phyloP scores from a whole-genome alignment of 805 yeast species.

The Tetrapisispora arboricola region DNA sequence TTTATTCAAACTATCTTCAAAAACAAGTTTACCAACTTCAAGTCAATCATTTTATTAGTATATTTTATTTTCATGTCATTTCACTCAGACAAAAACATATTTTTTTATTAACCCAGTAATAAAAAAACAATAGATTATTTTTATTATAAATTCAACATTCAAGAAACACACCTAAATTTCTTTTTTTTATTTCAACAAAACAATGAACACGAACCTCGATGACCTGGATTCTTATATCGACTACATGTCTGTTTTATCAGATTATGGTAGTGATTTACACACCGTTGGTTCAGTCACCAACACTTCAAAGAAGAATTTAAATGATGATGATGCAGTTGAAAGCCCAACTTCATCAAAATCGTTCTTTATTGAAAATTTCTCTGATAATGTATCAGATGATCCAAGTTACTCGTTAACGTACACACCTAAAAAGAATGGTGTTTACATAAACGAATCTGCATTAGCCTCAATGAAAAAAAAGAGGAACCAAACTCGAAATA shows the following conservation, averaged over 20 bases:
- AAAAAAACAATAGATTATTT: neutral
- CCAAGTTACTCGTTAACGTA: neutral
- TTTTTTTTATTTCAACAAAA: neutral
- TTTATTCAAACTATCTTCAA: neutral
- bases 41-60: neutral
- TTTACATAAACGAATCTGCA: neutral
- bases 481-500: neutral
- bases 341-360: constrained; percentile 1
- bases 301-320: neutral
- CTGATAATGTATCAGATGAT: neutral
- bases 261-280: neutral
- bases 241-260: neutral
- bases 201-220: neutral
- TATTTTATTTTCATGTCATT: neutral
- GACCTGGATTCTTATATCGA: neutral
- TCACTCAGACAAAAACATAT: too few species aligned
- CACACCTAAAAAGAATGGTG: neutral
- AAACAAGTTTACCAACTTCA: neutral
- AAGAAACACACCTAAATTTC: neutral
- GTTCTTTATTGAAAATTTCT: constrained; percentile 1
- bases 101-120: neutral
- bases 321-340: neutral
- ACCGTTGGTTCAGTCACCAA: neutral
- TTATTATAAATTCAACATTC: neutral
- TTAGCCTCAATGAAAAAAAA: neutral